phyloP scores from a whole-genome alignment of 169 alveolate species.

The Plasmodium relictum region DNA sequence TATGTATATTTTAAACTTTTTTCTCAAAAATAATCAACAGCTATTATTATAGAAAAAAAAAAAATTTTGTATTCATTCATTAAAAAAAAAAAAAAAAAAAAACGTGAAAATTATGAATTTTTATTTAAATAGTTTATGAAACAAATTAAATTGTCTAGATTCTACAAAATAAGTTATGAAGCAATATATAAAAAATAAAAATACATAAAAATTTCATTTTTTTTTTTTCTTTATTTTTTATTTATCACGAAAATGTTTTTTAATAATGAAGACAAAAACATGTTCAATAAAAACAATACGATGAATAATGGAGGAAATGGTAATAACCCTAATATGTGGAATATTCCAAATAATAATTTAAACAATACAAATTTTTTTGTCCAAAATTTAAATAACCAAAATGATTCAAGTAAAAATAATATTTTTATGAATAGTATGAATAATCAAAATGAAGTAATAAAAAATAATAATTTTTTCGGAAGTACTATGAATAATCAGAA shows the following conservation, averaged over 20 bases:
- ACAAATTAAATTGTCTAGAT: too few species aligned
- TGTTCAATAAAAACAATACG: conserved; percentile 42
- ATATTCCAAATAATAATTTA: conserved; percentile 48
- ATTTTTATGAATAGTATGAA: background rate
- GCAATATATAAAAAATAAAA: too few species aligned
- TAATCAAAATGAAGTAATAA: conserved; percentile 15
- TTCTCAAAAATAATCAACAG: too few species aligned
- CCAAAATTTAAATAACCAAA: conserved; percentile 15
- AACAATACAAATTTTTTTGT: conserved; percentile 50
- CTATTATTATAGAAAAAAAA: too few species aligned
- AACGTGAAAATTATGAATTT: too few species aligned
- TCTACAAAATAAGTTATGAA: too few species aligned
- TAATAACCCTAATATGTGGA: conserved; percentile 62
- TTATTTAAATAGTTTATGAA: too few species aligned
- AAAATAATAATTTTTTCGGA: conserved; percentile 17
- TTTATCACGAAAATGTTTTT: conserved; percentile 22
- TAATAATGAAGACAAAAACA: conserved; percentile 53
- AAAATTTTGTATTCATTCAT: too few species aligned
- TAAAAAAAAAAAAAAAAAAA: too few species aligned
- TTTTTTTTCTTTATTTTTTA: too few species aligned
- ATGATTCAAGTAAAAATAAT: conserved; percentile 8
- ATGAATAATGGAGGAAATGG: conserved; percentile 43
- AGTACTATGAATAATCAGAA: conserved; percentile 23
- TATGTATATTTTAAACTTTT: too few species aligned
- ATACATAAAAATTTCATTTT: too few species aligned